These are phyloP conservation scores for Epithemia pelagica DNA, from an alignment of 108 stramenopile genomes.

Conservation along the genomic window DNA sequence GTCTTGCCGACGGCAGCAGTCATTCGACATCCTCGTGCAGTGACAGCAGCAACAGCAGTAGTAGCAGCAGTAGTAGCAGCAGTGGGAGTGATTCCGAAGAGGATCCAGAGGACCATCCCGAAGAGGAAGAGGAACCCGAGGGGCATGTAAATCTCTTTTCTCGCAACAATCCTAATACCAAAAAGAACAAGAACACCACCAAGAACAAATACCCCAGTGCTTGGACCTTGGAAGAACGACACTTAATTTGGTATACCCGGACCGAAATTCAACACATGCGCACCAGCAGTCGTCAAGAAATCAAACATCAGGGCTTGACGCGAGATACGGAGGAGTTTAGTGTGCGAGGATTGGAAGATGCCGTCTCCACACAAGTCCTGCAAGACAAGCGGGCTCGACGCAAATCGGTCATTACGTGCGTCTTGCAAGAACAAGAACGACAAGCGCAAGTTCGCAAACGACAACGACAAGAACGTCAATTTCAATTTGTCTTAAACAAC, in stretches of 20 bases:
- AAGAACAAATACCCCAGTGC: too few species aligned
- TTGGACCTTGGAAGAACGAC: neutral
- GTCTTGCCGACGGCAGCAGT: neutral
- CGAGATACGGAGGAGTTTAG: neutral
- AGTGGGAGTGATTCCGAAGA: too few species aligned
- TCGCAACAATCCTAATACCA: too few species aligned
- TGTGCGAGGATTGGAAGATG: neutral
- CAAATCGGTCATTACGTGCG: neutral
- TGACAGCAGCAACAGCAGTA: neutral
- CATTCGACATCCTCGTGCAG: neutral
- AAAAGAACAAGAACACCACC: too few species aligned
- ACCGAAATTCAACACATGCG: neutral
- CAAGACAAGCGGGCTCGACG: neutral
- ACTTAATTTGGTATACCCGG: neutral
- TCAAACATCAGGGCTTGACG: neutral
- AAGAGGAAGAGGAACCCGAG: too few species aligned
- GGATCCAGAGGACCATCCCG: too few species aligned
- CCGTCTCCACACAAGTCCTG: neutral
- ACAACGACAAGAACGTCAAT: neutral
- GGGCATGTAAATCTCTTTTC: too few species aligned
- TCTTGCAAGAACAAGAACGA: neutral
- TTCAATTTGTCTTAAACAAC: neutral
- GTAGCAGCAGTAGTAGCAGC: too few species aligned
- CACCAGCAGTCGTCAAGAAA: neutral
- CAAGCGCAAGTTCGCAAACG: neutral